Evolutionary conservation across 2,329 filamentous ascomycete genomes (phyloP).

Genomic region (Fusarium veterinarium): DNA sequence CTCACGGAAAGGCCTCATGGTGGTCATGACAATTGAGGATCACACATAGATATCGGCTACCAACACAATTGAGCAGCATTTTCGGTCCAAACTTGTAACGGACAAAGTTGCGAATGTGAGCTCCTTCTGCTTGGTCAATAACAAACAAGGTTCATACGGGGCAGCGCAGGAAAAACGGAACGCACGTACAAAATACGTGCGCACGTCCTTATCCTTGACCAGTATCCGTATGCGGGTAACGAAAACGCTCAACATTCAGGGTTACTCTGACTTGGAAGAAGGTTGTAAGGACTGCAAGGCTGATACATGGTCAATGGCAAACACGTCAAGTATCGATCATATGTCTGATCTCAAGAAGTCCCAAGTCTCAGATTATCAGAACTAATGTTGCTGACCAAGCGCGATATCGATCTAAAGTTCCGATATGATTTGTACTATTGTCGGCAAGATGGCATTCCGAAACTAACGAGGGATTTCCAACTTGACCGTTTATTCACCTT

Average conservation of each 20-base stretch:
- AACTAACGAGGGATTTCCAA: slow-evolving; percentile 3
- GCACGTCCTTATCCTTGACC: slow-evolving; percentile 4
- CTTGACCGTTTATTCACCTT: neutral
- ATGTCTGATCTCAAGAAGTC: neutral
- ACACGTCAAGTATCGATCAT: neutral
- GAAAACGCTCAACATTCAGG: neutral
- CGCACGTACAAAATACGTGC: slow-evolving; percentile 1
- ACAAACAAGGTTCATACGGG: slow-evolving; percentile 27
- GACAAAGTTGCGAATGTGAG: slow-evolving; percentile 36
- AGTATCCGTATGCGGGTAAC: neutral
- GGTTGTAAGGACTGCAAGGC: slow-evolving; percentile 16
- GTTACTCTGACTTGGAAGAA: slow-evolving; percentile 18
- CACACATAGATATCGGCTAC: slow-evolving; percentile 31
- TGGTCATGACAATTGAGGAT: slow-evolving; percentile 25
- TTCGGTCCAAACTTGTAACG: slow-evolving; percentile 36
- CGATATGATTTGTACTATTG: slow-evolving; percentile 9
- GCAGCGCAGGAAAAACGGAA: slow-evolving; percentile 8
- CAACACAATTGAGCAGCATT: slow-evolving; percentile 34
- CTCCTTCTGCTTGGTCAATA: slow-evolving; percentile 9
- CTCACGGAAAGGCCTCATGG: slow-evolving; percentile 23
- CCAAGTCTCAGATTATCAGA: neutral
- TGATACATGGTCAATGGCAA: slow-evolving; percentile 25
- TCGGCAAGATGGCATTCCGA: slow-evolving; percentile 8
- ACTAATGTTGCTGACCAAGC: slow-evolving; percentile 6
- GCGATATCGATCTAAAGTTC: slow-evolving; percentile 4